Evolutionary conservation across 164 flowering plant genomes (phyloP), one percentile per base, ranked within the genome.

Genomic region (Chloranthus sessilifolius): DNA sequence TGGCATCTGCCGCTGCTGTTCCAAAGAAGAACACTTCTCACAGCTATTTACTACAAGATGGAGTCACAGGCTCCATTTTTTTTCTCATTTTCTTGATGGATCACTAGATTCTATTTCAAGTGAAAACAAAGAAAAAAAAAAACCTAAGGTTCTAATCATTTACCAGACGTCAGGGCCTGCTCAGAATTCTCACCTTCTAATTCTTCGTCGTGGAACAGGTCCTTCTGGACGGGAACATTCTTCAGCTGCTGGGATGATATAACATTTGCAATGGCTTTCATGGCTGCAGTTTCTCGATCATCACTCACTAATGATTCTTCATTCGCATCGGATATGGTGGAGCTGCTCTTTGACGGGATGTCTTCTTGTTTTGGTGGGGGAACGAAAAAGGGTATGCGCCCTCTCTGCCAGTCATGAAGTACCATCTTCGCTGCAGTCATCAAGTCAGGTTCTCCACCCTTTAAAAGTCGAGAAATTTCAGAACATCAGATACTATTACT

Each of bases 351-450:
- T 7, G 69, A 44, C 3, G 64, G 34, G 5, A 61, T 70, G 21
- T 45, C 72, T 47, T 80, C 90, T 39, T 45, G 71, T 53, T 43
- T 50, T 1, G 95, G 95, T 16, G 99, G 99, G 0, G 84, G 82
- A n/a, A 84, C 81, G 47, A 86, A 92, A 73, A 89, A 92, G 30
- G 99, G 99, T 63, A 92, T 82, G 30, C 70, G 79, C 22, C 97
- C 99, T 52, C 97, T 82, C 66, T 94, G 99, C 96, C 95, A 88
- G 65, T 88, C 99, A 52, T 84, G 91, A 37, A 94, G 95, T 38
- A 89, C 76, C 99, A 94, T 94, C 74, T 89, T 94, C 52, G 83
- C 92, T 4, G 73, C 97, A 37, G 97, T 87, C 74, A 51, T 81
- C 52, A 75, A 62, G 59, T 94, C 99, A 23, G 97, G 97, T 52